phyloP scores from a whole-genome alignment of 1,139 yeast genomes.

The Yamadazyma oceani region DNA sequence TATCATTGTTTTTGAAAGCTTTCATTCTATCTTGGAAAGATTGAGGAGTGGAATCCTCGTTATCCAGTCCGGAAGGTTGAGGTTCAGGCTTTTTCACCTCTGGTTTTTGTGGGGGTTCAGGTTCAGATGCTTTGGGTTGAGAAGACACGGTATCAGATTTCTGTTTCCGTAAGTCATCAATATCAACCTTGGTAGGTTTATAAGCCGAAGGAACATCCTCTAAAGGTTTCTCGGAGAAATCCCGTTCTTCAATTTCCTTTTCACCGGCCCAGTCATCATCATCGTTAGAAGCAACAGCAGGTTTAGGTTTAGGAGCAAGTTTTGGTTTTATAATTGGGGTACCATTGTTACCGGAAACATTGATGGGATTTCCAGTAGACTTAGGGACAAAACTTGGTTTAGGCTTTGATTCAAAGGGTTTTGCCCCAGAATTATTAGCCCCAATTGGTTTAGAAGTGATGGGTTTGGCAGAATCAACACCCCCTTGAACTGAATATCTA shows the following conservation, averaged over 20 bases:
- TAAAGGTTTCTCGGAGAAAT: slow-evolving; percentile 61
- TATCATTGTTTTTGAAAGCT: slow-evolving; percentile 29
- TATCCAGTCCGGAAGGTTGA: slow-evolving; percentile 16
- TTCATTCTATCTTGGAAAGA: slow-evolving; percentile 46
- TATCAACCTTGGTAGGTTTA: slow-evolving; percentile 58
- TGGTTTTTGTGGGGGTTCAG: slow-evolving; percentile 12
- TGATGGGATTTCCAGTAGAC: slow-evolving; percentile 43
- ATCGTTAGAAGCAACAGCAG: slow-evolving; percentile 22
- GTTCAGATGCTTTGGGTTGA: slow-evolving; percentile 26
- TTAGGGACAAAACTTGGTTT: slow-evolving; percentile 36
- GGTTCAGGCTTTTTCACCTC: slow-evolving; percentile 24
- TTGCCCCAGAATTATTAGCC: no score
- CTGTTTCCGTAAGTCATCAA: slow-evolving; percentile 43
- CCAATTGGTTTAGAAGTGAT: slow-evolving; percentile 20
- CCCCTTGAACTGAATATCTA: slow-evolving; percentile 69
- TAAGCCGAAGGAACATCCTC: slow-evolving; percentile 65
- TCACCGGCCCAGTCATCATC: slow-evolving; percentile 69
- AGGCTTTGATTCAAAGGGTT: slow-evolving; percentile 28
- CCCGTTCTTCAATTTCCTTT: slow-evolving; percentile 69
- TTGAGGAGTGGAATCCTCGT: slow-evolving; percentile 29
- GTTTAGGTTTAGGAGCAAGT: slow-evolving; percentile 38
- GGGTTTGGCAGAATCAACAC: slow-evolving; percentile 20
- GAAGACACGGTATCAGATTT: slow-evolving; percentile 50
- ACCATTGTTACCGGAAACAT: slow-evolving; percentile 12
- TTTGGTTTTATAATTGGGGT: slow-evolving; percentile 25